Evolutionary conservation across 2,329 filamentous ascomycete species (phyloP), one percentile per base, ranked within the genome.

Genomic region (Cladophialophora psammophila): DNA sequence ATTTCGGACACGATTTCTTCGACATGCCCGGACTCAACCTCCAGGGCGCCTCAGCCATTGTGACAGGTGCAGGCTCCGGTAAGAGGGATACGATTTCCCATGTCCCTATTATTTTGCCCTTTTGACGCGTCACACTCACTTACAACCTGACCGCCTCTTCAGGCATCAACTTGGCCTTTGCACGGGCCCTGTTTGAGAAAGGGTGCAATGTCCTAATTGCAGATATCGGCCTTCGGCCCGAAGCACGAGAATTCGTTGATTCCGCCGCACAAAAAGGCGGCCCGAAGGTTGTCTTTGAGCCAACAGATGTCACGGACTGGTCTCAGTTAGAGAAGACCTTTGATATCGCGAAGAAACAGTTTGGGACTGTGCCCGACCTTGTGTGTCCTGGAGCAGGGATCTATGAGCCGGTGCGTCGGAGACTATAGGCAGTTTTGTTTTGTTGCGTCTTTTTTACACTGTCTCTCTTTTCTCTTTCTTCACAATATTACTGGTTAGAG

Each of bases 241-340:
- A 83, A 71, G 80, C 81, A 1, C 72, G 80, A 63, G 76, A 71
- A n/a, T 66, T 80, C 1, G 77, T 81, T 10, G 74, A 80, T 32
- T 75, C 78, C 34, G 76, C 81, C 68, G 74, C 77, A 8, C 8
- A 45, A 15, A 35, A 26, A 15, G 38, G 38, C 6, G 63, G 75
- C 5, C 70, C 73, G 8, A 75, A 76, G 63, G 80, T 77, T 6
- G 69, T 82, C 10, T 83, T 82, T 69, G 79, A 80, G 62, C 68
- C 77, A 64, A 82, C 80, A 32, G 78, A 82, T 60, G 84, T 86
- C 2, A 79, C 76, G 8, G 76, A 80, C 31, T 86, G 84, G 84
- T 66, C 71, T 7, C 79, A 85, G 56, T 77, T 86, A 3, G 78
- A 81, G 64, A 74, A 75, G 13, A 81, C 84, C 78, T 85, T 86